phyloP scores from a whole-genome alignment of 148 eudicot species.

The Oxyria digyna region DNA sequence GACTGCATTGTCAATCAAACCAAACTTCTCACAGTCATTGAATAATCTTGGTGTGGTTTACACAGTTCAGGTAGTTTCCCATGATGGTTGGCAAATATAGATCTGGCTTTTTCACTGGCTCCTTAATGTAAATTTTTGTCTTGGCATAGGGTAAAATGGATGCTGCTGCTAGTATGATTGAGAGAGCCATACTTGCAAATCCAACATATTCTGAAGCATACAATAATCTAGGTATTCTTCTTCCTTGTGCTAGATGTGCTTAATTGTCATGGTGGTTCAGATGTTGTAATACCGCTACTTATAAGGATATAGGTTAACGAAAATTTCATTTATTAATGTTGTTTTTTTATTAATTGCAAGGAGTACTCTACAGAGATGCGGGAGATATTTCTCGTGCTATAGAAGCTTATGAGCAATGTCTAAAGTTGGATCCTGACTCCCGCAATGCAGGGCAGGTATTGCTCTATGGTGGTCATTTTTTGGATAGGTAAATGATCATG shows the following conservation, averaged over 20 bases:
- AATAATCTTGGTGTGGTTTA: constrained; percentile 99
- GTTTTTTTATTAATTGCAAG: constrained; percentile 23
- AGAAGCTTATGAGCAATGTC: constrained; percentile 98
- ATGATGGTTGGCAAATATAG: background rate
- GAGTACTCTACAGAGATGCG: constrained; percentile 97
- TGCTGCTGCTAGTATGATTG: constrained; percentile 99
- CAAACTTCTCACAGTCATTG: constrained; percentile 93
- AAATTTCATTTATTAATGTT: background rate
- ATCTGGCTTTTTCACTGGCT: background rate
- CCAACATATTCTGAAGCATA: constrained; percentile 98
- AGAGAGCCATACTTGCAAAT: constrained; percentile 94
- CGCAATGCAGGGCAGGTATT: constrained; percentile 98
- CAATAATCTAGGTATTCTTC: constrained; percentile 68
- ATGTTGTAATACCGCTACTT: background rate
- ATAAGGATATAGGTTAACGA: background rate
- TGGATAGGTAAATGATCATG: background rate
- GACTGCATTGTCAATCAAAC: constrained; percentile 89
- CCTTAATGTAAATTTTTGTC: constrained; percentile 8
- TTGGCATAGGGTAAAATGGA: constrained; percentile 89
- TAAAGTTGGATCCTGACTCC: constrained; percentile 98
- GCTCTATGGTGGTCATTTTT: constrained; percentile 6
- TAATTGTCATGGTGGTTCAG: background rate
- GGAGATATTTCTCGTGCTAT: constrained; percentile 84
- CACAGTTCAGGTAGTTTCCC: constrained; percentile 77
- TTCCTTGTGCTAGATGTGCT: background rate